These are phyloP conservation scores for Corymbia citriodora DNA, from an alignment of 441 rosid species.

Conservation along the genomic window DNA sequence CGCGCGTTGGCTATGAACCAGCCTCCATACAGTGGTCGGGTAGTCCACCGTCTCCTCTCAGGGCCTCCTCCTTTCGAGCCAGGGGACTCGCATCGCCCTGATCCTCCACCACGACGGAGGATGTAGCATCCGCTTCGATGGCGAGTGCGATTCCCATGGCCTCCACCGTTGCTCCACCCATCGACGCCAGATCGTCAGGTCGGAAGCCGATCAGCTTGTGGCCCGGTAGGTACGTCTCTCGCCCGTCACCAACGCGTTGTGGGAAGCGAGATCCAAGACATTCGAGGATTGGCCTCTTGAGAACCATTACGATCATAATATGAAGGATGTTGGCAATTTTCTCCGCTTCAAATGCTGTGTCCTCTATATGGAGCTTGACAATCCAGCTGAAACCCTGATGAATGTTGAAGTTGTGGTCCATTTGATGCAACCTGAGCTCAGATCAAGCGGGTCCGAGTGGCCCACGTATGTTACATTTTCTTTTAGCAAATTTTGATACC, in stretches of 20 bases:
- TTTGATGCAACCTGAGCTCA: conserved; percentile 12
- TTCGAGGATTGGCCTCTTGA: not conserved
- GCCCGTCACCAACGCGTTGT: too few species aligned
- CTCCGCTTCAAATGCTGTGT: conserved; percentile 7
- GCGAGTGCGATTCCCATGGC: too few species aligned
- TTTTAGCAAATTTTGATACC: not conserved
- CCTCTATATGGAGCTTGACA: conserved; percentile 9
- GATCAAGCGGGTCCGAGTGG: conserved; percentile 6
- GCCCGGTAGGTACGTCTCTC: too few species aligned
- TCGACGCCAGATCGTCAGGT: rapidly evolving
- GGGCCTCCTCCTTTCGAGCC: too few species aligned
- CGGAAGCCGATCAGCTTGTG: too few species aligned
- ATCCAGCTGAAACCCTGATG: conserved; percentile 5
- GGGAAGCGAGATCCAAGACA: too few species aligned
- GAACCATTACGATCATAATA: not conserved
- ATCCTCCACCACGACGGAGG: too few species aligned
- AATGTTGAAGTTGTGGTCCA: conserved; percentile 17
- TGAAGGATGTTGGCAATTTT: conserved; percentile 4
- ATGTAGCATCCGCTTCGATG: too few species aligned
- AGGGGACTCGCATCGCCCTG: too few species aligned
- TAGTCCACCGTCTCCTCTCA: too few species aligned
- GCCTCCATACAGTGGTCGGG: too few species aligned
- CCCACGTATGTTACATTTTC: not conserved
- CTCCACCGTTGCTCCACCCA: too few species aligned
- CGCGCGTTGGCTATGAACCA: conserved; percentile 36